Conservation (phyloP, 2,329 filamentous ascomycete genomes). For the Venturia asperata region DNA sequence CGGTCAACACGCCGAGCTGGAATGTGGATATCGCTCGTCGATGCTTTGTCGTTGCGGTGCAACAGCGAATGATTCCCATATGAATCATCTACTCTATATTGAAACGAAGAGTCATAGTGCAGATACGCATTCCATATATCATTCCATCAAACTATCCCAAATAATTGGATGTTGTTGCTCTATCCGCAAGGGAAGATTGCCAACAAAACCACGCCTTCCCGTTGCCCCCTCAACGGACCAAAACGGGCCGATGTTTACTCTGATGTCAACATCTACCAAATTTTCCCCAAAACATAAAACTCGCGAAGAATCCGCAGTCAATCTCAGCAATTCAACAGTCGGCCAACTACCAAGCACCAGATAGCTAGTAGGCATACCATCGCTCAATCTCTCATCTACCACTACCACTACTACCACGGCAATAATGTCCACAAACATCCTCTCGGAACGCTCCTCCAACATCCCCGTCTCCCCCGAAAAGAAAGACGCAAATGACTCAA, state of each 20-base stretch:
- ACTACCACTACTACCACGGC: not conserved
- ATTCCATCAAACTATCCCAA: no score
- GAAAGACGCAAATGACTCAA: not conserved
- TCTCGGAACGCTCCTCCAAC: slow-evolving; percentile 20
- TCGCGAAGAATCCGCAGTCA: not conserved
- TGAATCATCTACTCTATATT: not conserved
- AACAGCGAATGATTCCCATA: not conserved
- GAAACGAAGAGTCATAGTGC: slow-evolving; percentile 9
- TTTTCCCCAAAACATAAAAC: not conserved
- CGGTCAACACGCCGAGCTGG: not conserved
- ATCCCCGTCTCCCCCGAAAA: slow-evolving; percentile 14
- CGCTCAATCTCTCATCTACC: not conserved
- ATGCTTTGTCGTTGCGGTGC: not conserved
- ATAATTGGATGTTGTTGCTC: not conserved
- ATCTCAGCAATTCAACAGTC: not conserved
- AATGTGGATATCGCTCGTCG: not conserved
- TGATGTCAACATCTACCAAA: not conserved
- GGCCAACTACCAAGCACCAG: not conserved
- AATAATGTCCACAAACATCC: slow-evolving; percentile 15
- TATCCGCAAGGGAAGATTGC: not conserved
- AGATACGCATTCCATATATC: not conserved
- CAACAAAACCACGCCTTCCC: not conserved
- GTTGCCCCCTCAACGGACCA: slow-evolving; percentile 1
- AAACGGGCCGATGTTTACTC: not conserved
- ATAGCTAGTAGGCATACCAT: not conserved